Evolutionary conservation across 2,329 filamentous ascomycete genomes (phyloP).

Genomic region (Claviceps pusilla): DNA sequence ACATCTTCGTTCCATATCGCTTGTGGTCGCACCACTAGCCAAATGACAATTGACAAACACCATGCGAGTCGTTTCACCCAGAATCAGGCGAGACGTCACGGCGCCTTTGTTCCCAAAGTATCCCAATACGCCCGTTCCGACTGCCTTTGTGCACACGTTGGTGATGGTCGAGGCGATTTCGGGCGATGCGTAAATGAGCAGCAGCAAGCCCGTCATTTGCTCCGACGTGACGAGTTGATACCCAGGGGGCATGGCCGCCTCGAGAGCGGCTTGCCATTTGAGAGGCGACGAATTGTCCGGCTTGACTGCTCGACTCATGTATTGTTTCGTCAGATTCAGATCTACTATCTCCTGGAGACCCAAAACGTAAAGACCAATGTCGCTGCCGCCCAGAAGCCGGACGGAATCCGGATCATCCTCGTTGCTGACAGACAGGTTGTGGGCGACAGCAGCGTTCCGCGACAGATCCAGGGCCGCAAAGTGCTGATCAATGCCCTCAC

Average conservation of each 20-base stretch:
- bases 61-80: slow-evolving; percentile 79
- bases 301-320: slow-evolving; percentile 51
- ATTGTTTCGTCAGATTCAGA: slow-evolving; percentile 63
- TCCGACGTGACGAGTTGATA: slow-evolving; percentile 67
- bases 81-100: slow-evolving; percentile 61
- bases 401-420: slow-evolving; percentile 19
- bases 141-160: slow-evolving; percentile 64
- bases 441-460: slow-evolving; percentile 23
- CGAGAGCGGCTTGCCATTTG: slow-evolving; percentile 68
- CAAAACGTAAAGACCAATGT: slow-evolving; percentile 80
- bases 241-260: slow-evolving; percentile 57
- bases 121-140: slow-evolving; percentile 80
- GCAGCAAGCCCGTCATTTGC: slow-evolving; percentile 71
- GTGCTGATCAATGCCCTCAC: slow-evolving; percentile 51
- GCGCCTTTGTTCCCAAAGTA: slow-evolving; percentile 96
- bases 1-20: slow-evolving; percentile 65
- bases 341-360: slow-evolving; percentile 89
- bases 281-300: slow-evolving; percentile 55
- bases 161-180: slow-evolving; percentile 59
- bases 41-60: slow-evolving; percentile 88
- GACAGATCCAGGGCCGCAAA: slow-evolving; percentile 40
- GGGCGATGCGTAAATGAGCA: slow-evolving; percentile 75
- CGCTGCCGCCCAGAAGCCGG: slow-evolving; percentile 41
- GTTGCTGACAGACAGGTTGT: slow-evolving; percentile 19
- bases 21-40: slow-evolving; percentile 68